These are phyloP conservation scores for Termitomyces sp. DNA, from an alignment of 768 basidiomycete genomes.

Conservation along the genomic window DNA sequence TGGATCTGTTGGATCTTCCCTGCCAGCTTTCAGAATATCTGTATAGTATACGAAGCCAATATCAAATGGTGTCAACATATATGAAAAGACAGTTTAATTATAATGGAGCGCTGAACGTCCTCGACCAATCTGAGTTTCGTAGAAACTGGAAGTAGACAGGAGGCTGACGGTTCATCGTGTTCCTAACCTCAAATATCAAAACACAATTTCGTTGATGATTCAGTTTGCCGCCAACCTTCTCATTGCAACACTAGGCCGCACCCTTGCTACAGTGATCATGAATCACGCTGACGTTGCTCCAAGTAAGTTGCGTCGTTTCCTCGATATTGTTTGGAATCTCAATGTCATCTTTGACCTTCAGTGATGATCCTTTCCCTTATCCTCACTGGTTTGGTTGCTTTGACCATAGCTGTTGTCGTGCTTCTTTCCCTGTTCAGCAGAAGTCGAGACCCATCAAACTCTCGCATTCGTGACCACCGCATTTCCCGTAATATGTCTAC, in stretches of 20 bases:
- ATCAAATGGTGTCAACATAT: neutral
- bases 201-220: neutral
- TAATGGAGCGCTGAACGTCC: neutral
- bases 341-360: neutral
- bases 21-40: conserved; percentile 37
- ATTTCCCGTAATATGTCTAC: neutral
- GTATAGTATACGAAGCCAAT: conserved; percentile 27
- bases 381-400: conserved; percentile 4
- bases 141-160: neutral
- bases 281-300: neutral
- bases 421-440: conserved; percentile 5
- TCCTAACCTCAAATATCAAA: neutral
- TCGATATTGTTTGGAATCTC: neutral
- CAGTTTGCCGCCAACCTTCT: neutral
- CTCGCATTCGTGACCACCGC: neutral
- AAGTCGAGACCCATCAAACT: neutral
- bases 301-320: neutral
- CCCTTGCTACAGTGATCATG: neutral
- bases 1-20: conserved; percentile 31
- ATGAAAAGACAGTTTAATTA: neutral
- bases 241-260: neutral
- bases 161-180: neutral
- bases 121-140: neutral
- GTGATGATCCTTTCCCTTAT: conserved; percentile 10
- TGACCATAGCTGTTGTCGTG: conserved; percentile 6